These are phyloP conservation scores for Dictyostelium discoideum DNA, from an alignment of 78 protist genomes.

Conservation along the genomic window DNA sequence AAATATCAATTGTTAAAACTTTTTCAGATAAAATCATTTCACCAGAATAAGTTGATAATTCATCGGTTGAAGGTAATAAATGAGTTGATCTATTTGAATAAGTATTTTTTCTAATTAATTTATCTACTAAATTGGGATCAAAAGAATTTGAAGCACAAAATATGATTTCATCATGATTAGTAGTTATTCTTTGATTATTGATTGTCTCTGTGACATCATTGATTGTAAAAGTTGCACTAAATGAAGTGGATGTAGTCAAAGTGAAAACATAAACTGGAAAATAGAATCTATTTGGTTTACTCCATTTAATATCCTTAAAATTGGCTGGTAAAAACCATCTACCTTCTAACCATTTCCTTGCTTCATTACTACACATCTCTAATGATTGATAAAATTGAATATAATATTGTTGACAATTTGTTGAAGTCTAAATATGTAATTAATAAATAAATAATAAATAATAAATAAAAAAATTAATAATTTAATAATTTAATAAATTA, in stretches of 20 bases:
- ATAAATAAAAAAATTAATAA: background rate
- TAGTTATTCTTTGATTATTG: background rate
- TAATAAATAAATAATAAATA: background rate
- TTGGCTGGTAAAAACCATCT: slow-evolving; percentile 70
- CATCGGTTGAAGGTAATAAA: slow-evolving; percentile 36
- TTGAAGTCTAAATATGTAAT: background rate
- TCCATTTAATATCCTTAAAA: slow-evolving; percentile 53
- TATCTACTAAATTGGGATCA: slow-evolving; percentile 31
- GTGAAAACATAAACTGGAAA: slow-evolving; percentile 75
- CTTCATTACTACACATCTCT: slow-evolving; percentile 65
- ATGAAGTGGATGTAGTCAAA: background rate
- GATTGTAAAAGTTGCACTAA: slow-evolving; percentile 8
- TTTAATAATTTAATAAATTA: background rate
- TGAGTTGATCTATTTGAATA: slow-evolving; percentile 51
- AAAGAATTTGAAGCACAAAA: slow-evolving; percentile 71
- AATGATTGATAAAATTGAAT: slow-evolving; percentile 64
- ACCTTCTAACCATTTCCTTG: slow-evolving; percentile 45
- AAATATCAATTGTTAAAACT: slow-evolving; percentile 56
- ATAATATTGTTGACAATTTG: slow-evolving; percentile 25
- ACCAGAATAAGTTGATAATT: background rate
- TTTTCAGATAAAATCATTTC: slow-evolving; percentile 6
- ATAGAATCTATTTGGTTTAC: slow-evolving; percentile 50
- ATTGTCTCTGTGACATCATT: slow-evolving; percentile 33
- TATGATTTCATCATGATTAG: slow-evolving; percentile 41
- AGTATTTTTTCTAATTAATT: slow-evolving; percentile 10